A percentile compares a stretch with the other conserved stretches of the same genome.
Evolutionary conservation across 2,329 filamentous ascomycete genomes (phyloP).

Genomic region (Trichoderma sp.): DNA sequence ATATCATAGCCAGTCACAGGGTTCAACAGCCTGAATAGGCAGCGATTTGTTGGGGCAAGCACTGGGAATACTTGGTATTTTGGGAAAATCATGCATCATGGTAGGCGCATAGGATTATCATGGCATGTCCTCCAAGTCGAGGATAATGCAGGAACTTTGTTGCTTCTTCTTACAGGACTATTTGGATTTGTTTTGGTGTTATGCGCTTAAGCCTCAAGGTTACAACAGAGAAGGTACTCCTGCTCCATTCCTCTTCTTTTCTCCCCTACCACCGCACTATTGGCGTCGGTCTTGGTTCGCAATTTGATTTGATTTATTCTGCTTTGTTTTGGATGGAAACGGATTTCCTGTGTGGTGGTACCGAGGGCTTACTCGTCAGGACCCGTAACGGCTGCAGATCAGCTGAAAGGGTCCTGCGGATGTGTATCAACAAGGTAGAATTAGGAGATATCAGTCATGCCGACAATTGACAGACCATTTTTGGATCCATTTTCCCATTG

Average conservation of each 20-base stretch:
- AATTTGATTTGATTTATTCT: neutral
- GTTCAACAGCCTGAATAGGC: neutral
- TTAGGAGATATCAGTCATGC: neutral
- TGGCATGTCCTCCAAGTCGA: neutral
- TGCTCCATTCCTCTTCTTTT: neutral
- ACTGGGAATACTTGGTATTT: neutral
- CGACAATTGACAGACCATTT: neutral
- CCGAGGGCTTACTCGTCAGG: neutral
- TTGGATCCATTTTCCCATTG: neutral
- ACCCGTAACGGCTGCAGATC: conserved; percentile 1
- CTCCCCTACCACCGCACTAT: neutral
- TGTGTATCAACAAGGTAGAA: neutral
- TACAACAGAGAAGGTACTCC: neutral
- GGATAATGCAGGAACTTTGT: neutral
- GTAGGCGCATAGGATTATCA: conserved; percentile 2
- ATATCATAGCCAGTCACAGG: neutral
- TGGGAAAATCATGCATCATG: neutral
- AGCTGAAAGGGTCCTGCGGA: neutral
- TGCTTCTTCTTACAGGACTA: neutral
- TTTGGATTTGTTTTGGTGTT: neutral
- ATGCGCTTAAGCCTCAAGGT: conserved; percentile 2
- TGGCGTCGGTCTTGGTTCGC: neutral
- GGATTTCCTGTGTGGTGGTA: neutral
- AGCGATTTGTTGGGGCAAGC: neutral
- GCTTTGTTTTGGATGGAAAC: neutral